Base-by-base conservation (phyloP, 495 filamentous ascomycete species). In the Hypoxylon fragiforme region DNA sequence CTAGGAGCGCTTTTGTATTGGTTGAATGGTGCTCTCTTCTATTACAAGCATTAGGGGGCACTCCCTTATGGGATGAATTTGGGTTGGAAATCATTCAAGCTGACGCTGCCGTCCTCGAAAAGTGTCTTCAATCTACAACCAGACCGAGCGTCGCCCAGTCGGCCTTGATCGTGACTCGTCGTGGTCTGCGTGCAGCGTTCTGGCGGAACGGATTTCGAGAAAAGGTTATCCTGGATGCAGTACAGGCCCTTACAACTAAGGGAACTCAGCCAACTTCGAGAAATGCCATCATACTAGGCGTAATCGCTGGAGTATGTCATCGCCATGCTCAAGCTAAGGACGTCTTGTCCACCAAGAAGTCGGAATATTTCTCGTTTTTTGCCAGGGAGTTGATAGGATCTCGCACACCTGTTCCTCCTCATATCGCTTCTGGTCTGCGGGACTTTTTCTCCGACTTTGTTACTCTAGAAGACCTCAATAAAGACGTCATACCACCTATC, bases 11-110 rank as follows among this genome's bases (percentile, higher is more conserved):
- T 1, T 92, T 96, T 61, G 88, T 95, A n/a, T 74, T 98, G 55
- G 75, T 92, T 9, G 88, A 92, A 64, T 98, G 91, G 94, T 89
- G 85, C 65, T 88, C 84, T 39, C 65, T 91, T 51, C 70, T 95
- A 9, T 72, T 94, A 34, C 84, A 88, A 63, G 75, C 82, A 40
- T 68, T 79, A 35, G 77, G 67, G 46, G 75, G 72, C 49, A 80
- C 66, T 50, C 75, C 67, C 21, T 68, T 71, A 31, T 90, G 88
- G 79, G 77, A 88, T n/a, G 75, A 77, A 42, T 82, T 79, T 60
- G 87, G 87, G 12, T 69, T 85, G 38, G 80, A 87, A 15, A 64
- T 89, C 12, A 69, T 89, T 31, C 65, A 77, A 13, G 76, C 70
- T 13, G 74, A 85, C 66, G 88, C 89, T 12, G 81, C 82, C 64